A percentile compares a stretch with the other conserved stretches of the same genome.
Evolutionary conservation across 257 asterid genomes (phyloP).

Genomic region (Schizonepeta tenuifolia): DNA sequence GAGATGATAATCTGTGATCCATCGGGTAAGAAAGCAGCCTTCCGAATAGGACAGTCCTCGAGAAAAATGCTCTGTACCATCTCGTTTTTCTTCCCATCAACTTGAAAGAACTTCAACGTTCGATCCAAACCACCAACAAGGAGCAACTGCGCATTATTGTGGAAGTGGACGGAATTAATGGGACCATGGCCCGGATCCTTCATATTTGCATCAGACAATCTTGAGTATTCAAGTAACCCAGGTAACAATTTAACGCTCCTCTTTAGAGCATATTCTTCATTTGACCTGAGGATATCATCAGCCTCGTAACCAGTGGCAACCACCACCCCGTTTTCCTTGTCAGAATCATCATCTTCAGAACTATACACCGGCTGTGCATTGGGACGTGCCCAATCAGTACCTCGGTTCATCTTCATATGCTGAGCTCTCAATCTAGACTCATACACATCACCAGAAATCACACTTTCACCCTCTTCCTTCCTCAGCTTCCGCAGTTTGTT

Average conservation of each 20-base stretch:
- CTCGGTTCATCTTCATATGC: constrained; percentile 80
- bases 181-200: constrained; percentile 67
- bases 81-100: constrained; percentile 86
- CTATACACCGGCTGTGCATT: constrained; percentile 43
- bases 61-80: constrained; percentile 79
- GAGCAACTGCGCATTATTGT: constrained; percentile 81
- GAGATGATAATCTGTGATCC: constrained; percentile 82
- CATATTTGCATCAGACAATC: constrained; percentile 75
- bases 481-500: constrained; percentile 78
- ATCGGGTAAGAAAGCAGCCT: constrained; percentile 87
- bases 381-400: constrained; percentile 84
- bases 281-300: constrained; percentile 61
- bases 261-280: constrained; percentile 71
- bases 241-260: constrained; percentile 61
- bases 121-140: constrained; percentile 88
- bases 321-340: constrained; percentile 46
- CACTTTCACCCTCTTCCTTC: constrained; percentile 73
- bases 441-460: constrained; percentile 68
- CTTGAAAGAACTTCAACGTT: constrained; percentile 74
- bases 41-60: constrained; percentile 78
- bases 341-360: constrained; percentile 75
- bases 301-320: constrained; percentile 46
- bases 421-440: constrained; percentile 87
- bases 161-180: constrained; percentile 87
- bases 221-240: constrained; percentile 76